Percentiles rank a stretch among this genome's conserved stretches.
These are phyloP conservation scores for Podospora tetraspora DNA, from an alignment of 495 filamentous ascomycete genomes.

Conservation along the genomic window DNA sequence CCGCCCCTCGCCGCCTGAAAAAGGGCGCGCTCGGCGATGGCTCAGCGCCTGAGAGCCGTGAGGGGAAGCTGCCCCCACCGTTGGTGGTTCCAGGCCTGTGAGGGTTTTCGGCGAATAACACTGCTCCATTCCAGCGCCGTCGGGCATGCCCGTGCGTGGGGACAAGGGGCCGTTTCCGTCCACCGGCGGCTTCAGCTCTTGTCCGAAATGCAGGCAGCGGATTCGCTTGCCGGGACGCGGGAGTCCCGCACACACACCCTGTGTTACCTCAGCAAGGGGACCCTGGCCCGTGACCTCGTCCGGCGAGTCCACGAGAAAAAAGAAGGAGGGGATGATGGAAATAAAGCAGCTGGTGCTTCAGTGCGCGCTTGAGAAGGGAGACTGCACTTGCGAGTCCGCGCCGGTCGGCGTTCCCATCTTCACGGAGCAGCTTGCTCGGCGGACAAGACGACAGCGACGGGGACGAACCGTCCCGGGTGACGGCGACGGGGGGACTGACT, in stretches of 20 bases:
- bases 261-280: conserved; percentile 7
- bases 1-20: neutral
- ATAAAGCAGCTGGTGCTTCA: neutral
- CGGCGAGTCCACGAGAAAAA: conserved; percentile 6
- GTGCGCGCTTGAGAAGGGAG: neutral
- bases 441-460: too few relatives aligned
- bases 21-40: too few relatives aligned
- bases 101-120: neutral
- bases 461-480: neutral
- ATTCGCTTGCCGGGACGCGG: neutral
- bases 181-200: neutral
- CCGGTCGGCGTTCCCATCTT: neutral
- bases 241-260: neutral
- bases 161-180: too few relatives aligned
- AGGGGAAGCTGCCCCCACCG: neutral
- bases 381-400: neutral
- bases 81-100: neutral
- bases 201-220: neutral
- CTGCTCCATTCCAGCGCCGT: neutral
- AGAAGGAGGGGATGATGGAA: neutral
- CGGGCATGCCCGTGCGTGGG: neutral
- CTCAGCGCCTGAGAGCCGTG: neutral
- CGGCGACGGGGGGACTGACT: neutral
- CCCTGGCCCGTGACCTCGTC: neutral
- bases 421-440: neutral